Conservation (phyloP, 805 yeast genomes). For the Kuraishia piskuri region DNA sequence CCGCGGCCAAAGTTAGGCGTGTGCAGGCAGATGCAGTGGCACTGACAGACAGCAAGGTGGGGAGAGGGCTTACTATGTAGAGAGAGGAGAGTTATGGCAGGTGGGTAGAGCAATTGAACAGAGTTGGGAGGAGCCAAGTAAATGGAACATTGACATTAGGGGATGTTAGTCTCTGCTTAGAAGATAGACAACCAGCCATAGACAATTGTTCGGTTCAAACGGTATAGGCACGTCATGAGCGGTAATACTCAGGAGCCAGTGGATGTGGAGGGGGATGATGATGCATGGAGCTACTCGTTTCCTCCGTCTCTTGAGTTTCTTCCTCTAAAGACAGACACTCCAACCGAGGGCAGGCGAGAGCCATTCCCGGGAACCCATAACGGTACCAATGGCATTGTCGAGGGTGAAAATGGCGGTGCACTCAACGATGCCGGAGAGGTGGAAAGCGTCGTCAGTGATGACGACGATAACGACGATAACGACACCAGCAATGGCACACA, state of each 20-base stretch:
- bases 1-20: not conserved
- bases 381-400: not conserved
- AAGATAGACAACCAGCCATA: not conserved
- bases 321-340: slow-evolving; percentile 1
- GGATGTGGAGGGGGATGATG: slow-evolving; percentile 5
- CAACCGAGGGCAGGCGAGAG: not conserved
- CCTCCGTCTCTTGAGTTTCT: slow-evolving; percentile 10
- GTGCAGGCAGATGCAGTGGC: not conserved
- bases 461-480: not conserved
- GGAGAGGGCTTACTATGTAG: not conserved
- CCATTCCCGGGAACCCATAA: not conserved
- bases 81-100: too few relatives aligned
- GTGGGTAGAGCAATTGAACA: not conserved
- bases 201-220: not conserved
- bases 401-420: not conserved
- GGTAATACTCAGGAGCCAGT: not conserved
- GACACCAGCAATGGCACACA: not conserved
- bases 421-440: not conserved
- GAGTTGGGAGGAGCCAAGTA: too few relatives aligned
- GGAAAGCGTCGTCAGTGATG: not conserved
- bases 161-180: not conserved
- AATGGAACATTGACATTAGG: too few relatives aligned
- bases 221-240: not conserved
- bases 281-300: slow-evolving; percentile 11
- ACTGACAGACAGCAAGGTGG: not conserved